Conservation (phyloP, 2,329 filamentous ascomycete species). For the Colletotrichum tropicale region DNA sequence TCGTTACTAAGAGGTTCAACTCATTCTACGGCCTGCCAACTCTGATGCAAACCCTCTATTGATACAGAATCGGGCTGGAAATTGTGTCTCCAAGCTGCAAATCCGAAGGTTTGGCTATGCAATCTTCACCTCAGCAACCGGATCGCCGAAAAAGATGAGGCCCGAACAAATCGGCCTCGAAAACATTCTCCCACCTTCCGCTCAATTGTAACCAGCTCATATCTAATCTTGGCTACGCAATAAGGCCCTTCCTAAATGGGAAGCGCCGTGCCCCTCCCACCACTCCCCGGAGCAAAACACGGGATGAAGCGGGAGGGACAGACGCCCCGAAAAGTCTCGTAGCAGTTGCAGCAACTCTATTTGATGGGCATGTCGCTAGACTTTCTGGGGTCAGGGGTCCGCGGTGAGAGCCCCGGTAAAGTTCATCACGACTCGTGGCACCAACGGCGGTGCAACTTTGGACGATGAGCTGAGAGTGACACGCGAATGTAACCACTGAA, state of each 20-base stretch:
- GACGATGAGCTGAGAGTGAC: background rate
- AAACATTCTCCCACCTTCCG: background rate
- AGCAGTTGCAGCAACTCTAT: background rate
- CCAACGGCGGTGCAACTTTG: background rate
- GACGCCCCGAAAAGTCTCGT: background rate
- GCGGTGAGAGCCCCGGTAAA: background rate
- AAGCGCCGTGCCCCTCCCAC: background rate
- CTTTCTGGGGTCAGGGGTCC: background rate
- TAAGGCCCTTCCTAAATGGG: background rate
- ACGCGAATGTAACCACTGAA: background rate
- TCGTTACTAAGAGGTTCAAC: background rate
- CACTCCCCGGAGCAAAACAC: background rate
- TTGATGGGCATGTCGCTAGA: background rate
- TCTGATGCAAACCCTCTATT: background rate
- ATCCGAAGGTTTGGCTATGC: background rate
- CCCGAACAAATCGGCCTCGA: background rate
- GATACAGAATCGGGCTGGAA: background rate
- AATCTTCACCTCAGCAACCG: background rate
- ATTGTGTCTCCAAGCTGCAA: background rate
- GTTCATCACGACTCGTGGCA: background rate
- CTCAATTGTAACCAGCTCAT: background rate
- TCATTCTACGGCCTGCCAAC: background rate
- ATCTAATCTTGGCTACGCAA: background rate
- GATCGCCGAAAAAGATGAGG: background rate
- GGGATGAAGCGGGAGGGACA: background rate